Evolutionary conservation across 371 early-diverging fungal species (phyloP).

Genomic region (Umbelopsis sp.): DNA sequence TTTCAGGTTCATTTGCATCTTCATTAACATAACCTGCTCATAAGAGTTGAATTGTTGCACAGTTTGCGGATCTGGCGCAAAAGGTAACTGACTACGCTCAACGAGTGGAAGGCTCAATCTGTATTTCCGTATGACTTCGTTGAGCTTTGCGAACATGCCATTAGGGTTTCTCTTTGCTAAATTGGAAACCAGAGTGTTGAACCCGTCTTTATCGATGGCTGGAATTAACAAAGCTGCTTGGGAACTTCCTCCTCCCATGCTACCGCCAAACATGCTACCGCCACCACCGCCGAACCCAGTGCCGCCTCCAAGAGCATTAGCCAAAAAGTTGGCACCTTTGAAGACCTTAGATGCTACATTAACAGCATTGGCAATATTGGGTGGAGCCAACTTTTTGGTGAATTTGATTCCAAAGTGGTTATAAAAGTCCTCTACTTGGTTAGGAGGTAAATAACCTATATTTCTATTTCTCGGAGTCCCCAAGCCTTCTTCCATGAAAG

Average conservation of each 20-base stretch:
- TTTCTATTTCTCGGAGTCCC: background rate
- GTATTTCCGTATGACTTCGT: background rate
- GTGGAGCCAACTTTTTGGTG: constrained; percentile 2
- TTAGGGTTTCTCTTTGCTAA: constrained; percentile 9
- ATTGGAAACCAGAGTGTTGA: background rate
- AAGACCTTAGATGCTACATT: constrained; percentile 2
- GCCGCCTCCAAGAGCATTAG: constrained; percentile 1
- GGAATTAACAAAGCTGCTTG: background rate
- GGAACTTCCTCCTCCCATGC: background rate
- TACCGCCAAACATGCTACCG: background rate
- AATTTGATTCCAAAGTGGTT: background rate
- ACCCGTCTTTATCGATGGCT: background rate
- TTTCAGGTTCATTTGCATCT: constrained; percentile 5
- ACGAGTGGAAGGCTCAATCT: background rate
- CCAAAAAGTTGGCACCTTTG: constrained; percentile 6
- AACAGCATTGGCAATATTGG: background rate
- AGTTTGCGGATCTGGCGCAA: background rate
- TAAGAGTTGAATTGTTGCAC: background rate
- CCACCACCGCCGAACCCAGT: background rate
- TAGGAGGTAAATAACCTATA: background rate
- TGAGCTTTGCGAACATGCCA: background rate
- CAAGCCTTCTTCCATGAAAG: background rate
- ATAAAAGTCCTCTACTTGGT: background rate
- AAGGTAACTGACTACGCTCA: background rate
- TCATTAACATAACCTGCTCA: constrained; percentile 7